Percentiles rank a stretch among this genome's conserved stretches.
Conservation (phyloP, 202 grass and related monocot genomes). For the Cymbopogon flexuosus region DNA sequence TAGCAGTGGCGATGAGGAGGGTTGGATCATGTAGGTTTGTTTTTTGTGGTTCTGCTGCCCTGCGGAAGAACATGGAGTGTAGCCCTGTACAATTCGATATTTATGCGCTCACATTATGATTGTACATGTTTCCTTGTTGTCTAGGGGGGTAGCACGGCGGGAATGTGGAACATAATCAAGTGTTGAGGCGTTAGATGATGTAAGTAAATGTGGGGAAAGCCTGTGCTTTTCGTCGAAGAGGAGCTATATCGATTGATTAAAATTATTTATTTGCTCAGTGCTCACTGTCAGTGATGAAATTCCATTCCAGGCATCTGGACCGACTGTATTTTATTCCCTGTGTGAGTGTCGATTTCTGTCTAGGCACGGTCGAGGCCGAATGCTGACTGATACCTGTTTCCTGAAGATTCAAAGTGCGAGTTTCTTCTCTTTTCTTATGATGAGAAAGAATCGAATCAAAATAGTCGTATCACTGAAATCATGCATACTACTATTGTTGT, state of each 20-base stretch:
- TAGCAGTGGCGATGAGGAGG: slow-evolving; percentile 57
- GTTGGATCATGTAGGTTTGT: slow-evolving; percentile 33
- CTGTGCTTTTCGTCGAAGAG: neutral
- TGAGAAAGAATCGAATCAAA: neutral
- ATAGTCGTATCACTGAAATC: neutral
- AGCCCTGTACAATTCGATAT: neutral
- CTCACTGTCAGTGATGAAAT: neutral
- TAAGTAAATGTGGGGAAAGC: slow-evolving; percentile 19
- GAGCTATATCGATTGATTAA: neutral
- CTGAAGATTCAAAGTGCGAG: neutral
- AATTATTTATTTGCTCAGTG: neutral
- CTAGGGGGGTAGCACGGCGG: neutral
- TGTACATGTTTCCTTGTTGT: slow-evolving; percentile 13
- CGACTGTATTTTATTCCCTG: too few relatives aligned
- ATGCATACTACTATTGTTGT: neutral
- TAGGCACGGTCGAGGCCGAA: neutral
- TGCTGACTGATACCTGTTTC: neutral
- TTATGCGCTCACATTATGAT: neutral
- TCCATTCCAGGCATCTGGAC: neutral
- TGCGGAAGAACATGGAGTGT: neutral
- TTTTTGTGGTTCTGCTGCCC: neutral
- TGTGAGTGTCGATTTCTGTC: too few relatives aligned
- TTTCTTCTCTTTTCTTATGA: neutral
- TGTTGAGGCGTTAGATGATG: slow-evolving; percentile 16
- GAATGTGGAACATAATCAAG: neutral